These are phyloP conservation scores for Yamadazyma kitorensis DNA, from an alignment of 805 yeast genomes.

Conservation along the genomic window DNA sequence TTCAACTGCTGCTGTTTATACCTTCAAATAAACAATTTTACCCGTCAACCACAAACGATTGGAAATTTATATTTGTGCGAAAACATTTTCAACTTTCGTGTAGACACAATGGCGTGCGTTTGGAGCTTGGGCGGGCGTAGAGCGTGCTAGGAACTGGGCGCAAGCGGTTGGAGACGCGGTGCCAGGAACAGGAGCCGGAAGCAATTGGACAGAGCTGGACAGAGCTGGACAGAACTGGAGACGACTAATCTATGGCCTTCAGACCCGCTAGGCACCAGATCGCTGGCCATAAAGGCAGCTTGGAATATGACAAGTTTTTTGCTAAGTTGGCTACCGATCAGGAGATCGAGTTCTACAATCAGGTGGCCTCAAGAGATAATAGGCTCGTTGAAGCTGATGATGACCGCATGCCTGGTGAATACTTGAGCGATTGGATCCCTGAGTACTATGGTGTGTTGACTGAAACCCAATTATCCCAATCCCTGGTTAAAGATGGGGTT, in stretches of 20 bases:
- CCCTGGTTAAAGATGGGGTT: neutral
- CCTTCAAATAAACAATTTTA: neutral
- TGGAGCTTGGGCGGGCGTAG: no score
- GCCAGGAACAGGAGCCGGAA: no score
- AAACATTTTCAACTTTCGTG: neutral
- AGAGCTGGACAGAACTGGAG: no score
- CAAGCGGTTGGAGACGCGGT: no score
- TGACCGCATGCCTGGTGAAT: slow-evolving; percentile 6
- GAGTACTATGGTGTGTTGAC: slow-evolving; percentile 57
- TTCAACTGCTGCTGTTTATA: slow-evolving; percentile 1
- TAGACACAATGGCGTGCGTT: no score
- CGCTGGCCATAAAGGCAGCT: slow-evolving; percentile 88
- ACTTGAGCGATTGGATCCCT: slow-evolving; percentile 59
- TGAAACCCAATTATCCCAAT: slow-evolving; percentile 30
- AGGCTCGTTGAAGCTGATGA: slow-evolving; percentile 2
- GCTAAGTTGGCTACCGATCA: slow-evolving; percentile 62
- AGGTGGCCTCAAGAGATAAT: no score
- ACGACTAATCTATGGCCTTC: no score
- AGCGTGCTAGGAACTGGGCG: no score
- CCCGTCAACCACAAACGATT: slow-evolving; percentile 1
- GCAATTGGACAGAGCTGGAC: no score
- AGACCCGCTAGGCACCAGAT: slow-evolving; percentile 56
- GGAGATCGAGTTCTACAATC: slow-evolving; percentile 75
- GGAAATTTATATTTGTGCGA: neutral
- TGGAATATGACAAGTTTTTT: slow-evolving; percentile 64